Base-by-base conservation (phyloP, 495 filamentous ascomycete species). In the Neurospora africana region DNA sequence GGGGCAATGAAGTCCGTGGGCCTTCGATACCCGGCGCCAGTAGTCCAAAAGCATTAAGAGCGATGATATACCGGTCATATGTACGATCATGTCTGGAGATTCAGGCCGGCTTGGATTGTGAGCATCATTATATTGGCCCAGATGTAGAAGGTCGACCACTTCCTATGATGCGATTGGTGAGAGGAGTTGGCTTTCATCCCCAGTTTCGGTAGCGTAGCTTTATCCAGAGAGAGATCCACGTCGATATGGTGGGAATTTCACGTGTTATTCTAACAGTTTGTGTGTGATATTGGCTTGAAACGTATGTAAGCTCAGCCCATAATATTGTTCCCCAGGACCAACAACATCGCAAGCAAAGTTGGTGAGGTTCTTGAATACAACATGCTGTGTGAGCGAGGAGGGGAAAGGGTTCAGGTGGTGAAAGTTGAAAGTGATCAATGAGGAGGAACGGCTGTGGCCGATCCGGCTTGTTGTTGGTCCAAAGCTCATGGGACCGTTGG, bases 401-500 rank as follows among this genome's bases (percentile, higher is more conserved):
- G 53, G 27, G 21, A 30, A 30, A 30, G 53, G 23, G 53, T 61
- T 30, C 23, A 30, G 53, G 53, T 65, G 53, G 53, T 65, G 1
- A 17, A 65, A 65, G 53, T 17, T 19, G 53, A 15, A 61, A 65
- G 53, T 65, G 27, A 33, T 30, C 17, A 19, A 65, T 9, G 27
- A 65, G 27, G 53, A 33, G 15, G 27, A 33, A 65, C 53, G 27
- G 53, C 53, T 65, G 53, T 35, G 27, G 53, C 33, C 27, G 15
- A 4, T 65, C 53, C 53, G 68, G 36, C 35, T 67, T 47, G 68
- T 35, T 39, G 21, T 36, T 68, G 73, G 47, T 67, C 44, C 73
- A 68, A 53, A 68, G 44, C 68, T 74, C 44, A 72, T 72, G 73
- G 70, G 47, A 72, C 68, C 65, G 71, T 68, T 41, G 73, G 17